Conservation (phyloP, 164 flowering plant species). For the Protea cynaroides region DNA sequence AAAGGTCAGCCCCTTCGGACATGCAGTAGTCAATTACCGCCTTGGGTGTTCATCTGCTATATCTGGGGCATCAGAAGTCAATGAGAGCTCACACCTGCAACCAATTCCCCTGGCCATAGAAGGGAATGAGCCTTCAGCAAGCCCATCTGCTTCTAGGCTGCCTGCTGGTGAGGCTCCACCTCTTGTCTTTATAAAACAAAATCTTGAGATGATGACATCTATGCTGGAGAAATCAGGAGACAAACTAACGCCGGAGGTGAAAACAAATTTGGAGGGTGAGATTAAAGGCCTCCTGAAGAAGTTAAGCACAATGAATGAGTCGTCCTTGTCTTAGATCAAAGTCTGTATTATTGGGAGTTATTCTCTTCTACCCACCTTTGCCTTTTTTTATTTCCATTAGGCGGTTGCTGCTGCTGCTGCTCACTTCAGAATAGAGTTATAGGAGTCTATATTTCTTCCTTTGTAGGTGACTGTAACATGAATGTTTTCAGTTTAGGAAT, state of each 20-base stretch:
- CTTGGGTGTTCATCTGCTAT: slow-evolving; percentile 27
- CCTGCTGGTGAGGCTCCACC: slow-evolving; percentile 33
- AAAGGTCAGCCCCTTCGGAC: slow-evolving; percentile 38
- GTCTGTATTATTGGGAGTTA: too few species aligned
- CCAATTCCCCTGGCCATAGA: slow-evolving; percentile 4
- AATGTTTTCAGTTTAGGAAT: too few species aligned
- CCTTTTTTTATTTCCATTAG: too few species aligned
- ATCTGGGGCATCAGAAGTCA: slow-evolving; percentile 9
- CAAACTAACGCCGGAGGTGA: slow-evolving; percentile 51
- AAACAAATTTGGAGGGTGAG: slow-evolving; percentile 53
- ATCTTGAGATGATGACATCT: slow-evolving; percentile 69
- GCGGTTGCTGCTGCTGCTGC: too few species aligned
- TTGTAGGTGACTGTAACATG: too few species aligned
- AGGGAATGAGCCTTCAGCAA: slow-evolving; percentile 5
- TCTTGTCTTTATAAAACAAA: slow-evolving; percentile 43
- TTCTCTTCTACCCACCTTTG: too few species aligned
- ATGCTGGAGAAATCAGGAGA: slow-evolving; percentile 62
- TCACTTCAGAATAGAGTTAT: too few species aligned
- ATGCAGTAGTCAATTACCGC: slow-evolving; percentile 26
- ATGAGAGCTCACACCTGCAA: neutral
- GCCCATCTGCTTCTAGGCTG: slow-evolving; percentile 10
- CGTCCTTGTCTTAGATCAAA: slow-evolving; percentile 20
- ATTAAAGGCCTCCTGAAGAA: slow-evolving; percentile 58
- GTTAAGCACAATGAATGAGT: slow-evolving; percentile 43
- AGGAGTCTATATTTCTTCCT: too few species aligned